phyloP scores from a whole-genome alignment of 163 green algal genomes.

The Smithsoniella earleae region DNA sequence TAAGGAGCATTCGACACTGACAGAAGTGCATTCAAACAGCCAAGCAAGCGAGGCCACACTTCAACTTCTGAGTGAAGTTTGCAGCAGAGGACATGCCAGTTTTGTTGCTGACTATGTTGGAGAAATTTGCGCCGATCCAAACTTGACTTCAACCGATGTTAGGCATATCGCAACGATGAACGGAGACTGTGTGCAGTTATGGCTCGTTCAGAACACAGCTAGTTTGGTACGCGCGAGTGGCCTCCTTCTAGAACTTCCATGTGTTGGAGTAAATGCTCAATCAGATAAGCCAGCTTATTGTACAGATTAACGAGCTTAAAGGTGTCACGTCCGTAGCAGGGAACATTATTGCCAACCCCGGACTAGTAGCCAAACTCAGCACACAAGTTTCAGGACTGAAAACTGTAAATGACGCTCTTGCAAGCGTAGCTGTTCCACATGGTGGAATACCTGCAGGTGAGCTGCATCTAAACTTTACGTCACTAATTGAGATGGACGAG shows the following conservation, averaged over 20 bases:
- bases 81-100: background rate
- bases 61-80: background rate
- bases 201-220: background rate
- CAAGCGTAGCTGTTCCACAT: background rate
- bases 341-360: background rate
- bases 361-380: background rate
- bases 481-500: too few relatives aligned
- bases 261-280: too few relatives aligned
- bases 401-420: background rate
- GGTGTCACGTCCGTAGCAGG: background rate
- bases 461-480: too few relatives aligned
- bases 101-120: slow-evolving; percentile 5
- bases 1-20: too few relatives aligned
- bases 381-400: background rate
- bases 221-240: too few relatives aligned
- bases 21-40: background rate
- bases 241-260: too few relatives aligned
- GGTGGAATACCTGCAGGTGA: slow-evolving; percentile 15
- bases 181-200: slow-evolving; percentile 1
- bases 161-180: slow-evolving; percentile 11
- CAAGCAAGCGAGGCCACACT: background rate
- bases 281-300: too few relatives aligned
- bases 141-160: background rate
- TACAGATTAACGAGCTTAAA: background rate
- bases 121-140: slow-evolving; percentile 17